Evolutionary conservation across 768 basidiomycete species (phyloP), one percentile per base, ranked within the genome.

Genomic region (Butyriboletus loyo): DNA sequence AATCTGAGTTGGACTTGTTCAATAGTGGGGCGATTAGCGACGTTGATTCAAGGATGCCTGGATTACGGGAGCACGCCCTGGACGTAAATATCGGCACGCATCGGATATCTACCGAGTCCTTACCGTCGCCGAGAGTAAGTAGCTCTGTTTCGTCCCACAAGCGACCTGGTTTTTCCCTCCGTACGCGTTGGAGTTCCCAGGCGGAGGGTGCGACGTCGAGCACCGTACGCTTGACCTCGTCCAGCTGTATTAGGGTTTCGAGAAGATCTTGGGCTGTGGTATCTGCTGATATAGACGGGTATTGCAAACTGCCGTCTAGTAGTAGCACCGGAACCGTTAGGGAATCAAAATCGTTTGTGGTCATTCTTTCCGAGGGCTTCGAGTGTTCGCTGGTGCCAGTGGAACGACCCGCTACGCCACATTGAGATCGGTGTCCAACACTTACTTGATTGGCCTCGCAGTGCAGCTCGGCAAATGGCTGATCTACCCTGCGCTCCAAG

Each of bases 141-240:
- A 92, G 75, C 56, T 89, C 88, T 3, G 79, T 75, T 57, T 89
- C 85, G 58, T 85, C 84, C 88, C 90, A 89, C 49, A 73, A 65
- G 22, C 83, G 74, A 44, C 87, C 88, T 42, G 67, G 69, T 21
- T 70, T 74, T 63, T 90, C 83, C 36, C 66, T 73, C 42, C 85
- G 76, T 40, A 89, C 77, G 48, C 66, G 73, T 66, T 89, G 89
- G 53, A 92, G 66, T 21, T 81, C 85, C 89, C 89, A 92, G 5
- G 78, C 81, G 48, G 66, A 68, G 28, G 83, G 78, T 38, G 78
- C 70, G 15, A 85, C 70, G 58, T 81, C 83, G 4, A 87, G 73
- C 15, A 84, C 67, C 35, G 84, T 84, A 17, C 67, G 58, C 58
- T 71, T 78, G 52, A 86, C 75, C 21, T 80, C 79, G 21, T 80